A percentile compares a stretch with the other conserved stretches of the same genome.
Evolutionary conservation across 345 rosid genomes (phyloP).

Genomic region (Cardamine occulta): DNA sequence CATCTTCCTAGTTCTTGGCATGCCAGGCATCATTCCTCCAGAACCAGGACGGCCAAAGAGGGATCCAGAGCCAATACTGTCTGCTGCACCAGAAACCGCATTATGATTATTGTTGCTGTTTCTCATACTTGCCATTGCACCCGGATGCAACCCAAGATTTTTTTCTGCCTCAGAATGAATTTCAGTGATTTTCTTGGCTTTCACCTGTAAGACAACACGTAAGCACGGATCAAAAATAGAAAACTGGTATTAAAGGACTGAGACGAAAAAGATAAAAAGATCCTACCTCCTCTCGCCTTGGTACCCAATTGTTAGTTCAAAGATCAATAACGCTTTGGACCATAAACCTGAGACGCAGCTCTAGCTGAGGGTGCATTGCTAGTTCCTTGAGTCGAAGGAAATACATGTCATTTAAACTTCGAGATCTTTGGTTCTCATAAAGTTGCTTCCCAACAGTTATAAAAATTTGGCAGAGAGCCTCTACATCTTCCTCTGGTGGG

Average conservation of each 20-base stretch:
- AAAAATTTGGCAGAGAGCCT: constrained; percentile 82
- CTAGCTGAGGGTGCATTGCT: constrained; percentile 64
- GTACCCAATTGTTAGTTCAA: constrained; percentile 82
- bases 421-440: constrained; percentile 65
- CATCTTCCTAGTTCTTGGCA: constrained; percentile 83
- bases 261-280: background rate
- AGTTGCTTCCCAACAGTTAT: constrained; percentile 87
- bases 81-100: constrained; percentile 52
- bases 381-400: constrained; percentile 65
- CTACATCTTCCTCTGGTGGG: constrained; percentile 88
- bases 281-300: constrained; percentile 92
- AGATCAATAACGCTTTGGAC: constrained; percentile 76
- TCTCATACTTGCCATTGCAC: constrained; percentile 67
- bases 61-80: constrained; percentile 50
- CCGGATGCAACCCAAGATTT: constrained; percentile 83
- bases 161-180: constrained; percentile 92
- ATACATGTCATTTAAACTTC: constrained; percentile 69
- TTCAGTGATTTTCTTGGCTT: constrained; percentile 88
- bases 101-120: constrained; percentile 54
- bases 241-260: background rate
- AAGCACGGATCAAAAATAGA: background rate
- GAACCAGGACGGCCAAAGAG: constrained; percentile 69
- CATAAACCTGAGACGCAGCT: constrained; percentile 76
- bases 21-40: constrained; percentile 97
- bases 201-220: constrained; percentile 52